Base-by-base conservation (phyloP, 108 stramenopile genomes). In the Schizochytrium sp. region DNA sequence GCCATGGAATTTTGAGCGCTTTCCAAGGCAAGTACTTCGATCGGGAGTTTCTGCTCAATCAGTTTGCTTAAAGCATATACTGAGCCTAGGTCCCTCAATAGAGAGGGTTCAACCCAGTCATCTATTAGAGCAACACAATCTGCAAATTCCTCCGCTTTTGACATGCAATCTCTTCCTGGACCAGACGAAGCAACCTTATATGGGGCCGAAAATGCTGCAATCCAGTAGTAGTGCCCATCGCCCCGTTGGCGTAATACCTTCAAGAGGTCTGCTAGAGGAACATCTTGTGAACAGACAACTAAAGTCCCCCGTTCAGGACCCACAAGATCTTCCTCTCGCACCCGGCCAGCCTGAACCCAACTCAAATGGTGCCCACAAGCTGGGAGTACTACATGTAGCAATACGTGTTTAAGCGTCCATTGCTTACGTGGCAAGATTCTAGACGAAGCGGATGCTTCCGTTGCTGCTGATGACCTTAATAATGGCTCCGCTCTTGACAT, bases 331-430 rank as follows among this genome's bases (percentile, higher is more conserved):
- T 69, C 64, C 42, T 69, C 64, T 7, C 42, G 42, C 42, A 69
- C 64, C 64, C 44, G 40, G 64, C 64, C 64, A 44, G 64, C 64
- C 42, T 15, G 42, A 44, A 69, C 28, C 64, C 64, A 69, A 44
- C 64, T 69, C 64, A 5, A 8, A 3, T 15, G 12, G 12, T 44
- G 64, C 12, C 12, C 64, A 15, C 42, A 44, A 0, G 28, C 1
- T 38, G 64, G 64, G 42, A 38, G 12, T 44, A 69, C 64, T 8
- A 38, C 64, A 44, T 69, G 64, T 44, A 69, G 28, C 19, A 69
- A 44, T 7, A 69, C 64, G 64, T 69, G 64, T 15, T 69, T 69
- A 44, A 69, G 64, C 64, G 64, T 69, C 64, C 64, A 69, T 44
- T 7, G 42, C 2, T 44, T 69, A 0, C 64, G 64, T 44, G 12